Conservation (phyloP, 345 rosid species). For the Kandelia obovata region DNA sequence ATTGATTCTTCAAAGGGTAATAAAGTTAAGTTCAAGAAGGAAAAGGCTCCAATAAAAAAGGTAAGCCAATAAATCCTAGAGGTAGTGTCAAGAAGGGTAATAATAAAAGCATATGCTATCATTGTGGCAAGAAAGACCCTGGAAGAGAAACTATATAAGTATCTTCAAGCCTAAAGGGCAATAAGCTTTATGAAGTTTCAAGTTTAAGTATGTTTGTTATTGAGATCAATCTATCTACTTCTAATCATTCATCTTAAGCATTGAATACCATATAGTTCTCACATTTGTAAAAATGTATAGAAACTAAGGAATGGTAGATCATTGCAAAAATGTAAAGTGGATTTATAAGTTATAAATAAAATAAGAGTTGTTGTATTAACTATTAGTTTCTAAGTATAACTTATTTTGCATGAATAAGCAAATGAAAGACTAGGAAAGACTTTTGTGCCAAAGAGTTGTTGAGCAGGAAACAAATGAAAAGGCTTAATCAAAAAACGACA, state of each 20-base stretch:
- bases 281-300: neutral
- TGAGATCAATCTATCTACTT: neutral
- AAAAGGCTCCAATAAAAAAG: neutral
- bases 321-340: neutral
- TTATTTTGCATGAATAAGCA: too few relatives aligned
- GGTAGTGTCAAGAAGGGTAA: neutral
- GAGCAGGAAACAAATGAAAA: too few relatives aligned
- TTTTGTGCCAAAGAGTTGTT: too few relatives aligned
- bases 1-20: neutral
- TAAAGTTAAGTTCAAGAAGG: neutral
- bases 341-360: neutral
- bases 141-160: neutral
- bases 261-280: neutral
- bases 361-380: neutral
- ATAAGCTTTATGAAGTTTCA: neutral
- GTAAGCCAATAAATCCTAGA: neutral
- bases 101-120: neutral
- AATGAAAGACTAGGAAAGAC: too few relatives aligned
- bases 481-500: too few relatives aligned
- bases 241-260: neutral
- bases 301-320: neutral
- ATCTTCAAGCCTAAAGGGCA: neutral
- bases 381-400: too few relatives aligned
- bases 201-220: neutral
- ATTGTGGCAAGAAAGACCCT: neutral